phyloP scores from a whole-genome alignment of 1,284 basidiomycete species.

The Ceratobasidium sp. region DNA sequence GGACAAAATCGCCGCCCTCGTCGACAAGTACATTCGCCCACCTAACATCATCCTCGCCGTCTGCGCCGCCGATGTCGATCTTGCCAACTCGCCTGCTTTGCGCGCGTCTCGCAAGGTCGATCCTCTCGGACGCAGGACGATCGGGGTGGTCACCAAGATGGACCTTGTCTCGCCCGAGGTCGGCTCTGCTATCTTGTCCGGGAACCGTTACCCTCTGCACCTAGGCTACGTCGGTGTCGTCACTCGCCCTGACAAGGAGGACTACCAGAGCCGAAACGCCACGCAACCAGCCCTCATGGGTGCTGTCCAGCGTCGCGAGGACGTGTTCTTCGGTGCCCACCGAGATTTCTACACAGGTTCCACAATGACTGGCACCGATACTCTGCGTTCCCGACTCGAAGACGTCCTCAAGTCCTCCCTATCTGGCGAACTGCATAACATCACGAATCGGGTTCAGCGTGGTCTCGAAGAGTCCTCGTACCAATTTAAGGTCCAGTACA shows the following conservation, averaged over 20 bases:
- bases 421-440: constrained; percentile 93
- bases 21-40: constrained; percentile 96
- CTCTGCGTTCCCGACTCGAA: constrained; percentile 90
- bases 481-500: constrained; percentile 99
- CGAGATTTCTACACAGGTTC: constrained; percentile 71
- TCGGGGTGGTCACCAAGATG: constrained; percentile 99
- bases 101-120: constrained; percentile 94
- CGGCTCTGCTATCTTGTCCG: constrained; percentile 84
- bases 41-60: constrained; percentile 99
- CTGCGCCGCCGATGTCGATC: constrained; percentile 97
- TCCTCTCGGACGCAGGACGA: constrained; percentile 92
- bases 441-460: constrained; percentile 95
- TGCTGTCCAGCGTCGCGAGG: constrained; percentile 76
- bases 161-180: constrained; percentile 90
- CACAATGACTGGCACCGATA: constrained; percentile 92
- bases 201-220: constrained; percentile 96
- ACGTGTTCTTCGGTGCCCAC: constrained; percentile 82
- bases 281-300: constrained; percentile 54
- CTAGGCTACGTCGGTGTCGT: constrained; percentile 99
- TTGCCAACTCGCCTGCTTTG: constrained; percentile 97
- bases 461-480: constrained; percentile 97
- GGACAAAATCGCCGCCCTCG: constrained; percentile 89
- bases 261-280: constrained; percentile 50
- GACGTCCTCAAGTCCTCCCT: constrained; percentile 97
- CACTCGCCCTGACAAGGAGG: constrained; percentile 69